Evolutionary conservation across 306 rosid genomes (phyloP).

Genomic region (Oemleria cerasiformis): DNA sequence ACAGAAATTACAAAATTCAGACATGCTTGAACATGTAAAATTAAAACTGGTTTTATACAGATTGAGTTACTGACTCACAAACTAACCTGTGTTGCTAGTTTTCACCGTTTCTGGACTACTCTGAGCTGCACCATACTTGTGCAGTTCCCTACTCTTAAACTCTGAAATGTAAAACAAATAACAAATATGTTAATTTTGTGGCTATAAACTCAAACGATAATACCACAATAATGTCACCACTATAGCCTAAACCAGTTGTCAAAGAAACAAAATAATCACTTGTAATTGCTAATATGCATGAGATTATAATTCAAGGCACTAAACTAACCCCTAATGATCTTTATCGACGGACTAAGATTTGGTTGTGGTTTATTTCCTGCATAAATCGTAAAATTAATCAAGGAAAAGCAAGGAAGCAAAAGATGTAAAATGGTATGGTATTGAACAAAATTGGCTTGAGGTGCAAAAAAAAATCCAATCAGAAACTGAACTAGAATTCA

Average conservation of each 20-base stretch:
- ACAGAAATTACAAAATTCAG: neutral
- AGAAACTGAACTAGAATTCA: conserved; percentile 2
- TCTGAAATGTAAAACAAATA: conserved; percentile 44
- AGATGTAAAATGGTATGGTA: neutral
- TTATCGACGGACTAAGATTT: conserved; percentile 75
- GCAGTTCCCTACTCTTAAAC: conserved; percentile 73
- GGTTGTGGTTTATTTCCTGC: conserved; percentile 20
- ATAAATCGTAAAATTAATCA: neutral
- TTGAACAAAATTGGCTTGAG: neutral
- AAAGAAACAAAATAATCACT: neutral
- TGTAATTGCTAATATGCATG: neutral
- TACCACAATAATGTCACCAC: too few species aligned
- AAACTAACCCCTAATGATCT: conserved; percentile 60
- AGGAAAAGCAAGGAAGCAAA: neutral
- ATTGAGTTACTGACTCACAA: conserved; percentile 4
- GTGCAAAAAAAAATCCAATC: neutral
- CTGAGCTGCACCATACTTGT: conserved; percentile 56
- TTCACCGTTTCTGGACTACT: conserved; percentile 47
- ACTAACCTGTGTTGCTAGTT: conserved; percentile 51
- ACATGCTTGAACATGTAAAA: neutral
- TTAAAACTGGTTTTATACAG: neutral
- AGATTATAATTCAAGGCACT: neutral
- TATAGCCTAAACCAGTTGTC: neutral
- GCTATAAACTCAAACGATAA: neutral
- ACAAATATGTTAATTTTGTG: conserved; percentile 21